Evolutionary conservation across 164 flowering plant species (phyloP), one percentile per base, ranked within the genome.

Genomic region (Aristolochia californica): DNA sequence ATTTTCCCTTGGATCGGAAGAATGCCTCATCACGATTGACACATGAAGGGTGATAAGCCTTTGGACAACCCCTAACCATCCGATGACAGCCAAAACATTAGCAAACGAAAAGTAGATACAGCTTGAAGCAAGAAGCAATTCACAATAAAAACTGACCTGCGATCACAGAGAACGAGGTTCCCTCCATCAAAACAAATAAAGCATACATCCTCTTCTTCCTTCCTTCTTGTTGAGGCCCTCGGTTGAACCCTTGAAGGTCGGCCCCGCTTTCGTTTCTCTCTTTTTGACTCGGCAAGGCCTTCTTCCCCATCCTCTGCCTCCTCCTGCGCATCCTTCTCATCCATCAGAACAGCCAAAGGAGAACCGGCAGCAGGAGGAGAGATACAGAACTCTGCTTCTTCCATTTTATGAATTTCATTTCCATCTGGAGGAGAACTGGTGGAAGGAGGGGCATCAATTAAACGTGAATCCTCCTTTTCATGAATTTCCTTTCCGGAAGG

Each of bases 131-230:
- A 17, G 18, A 38, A 22, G 24, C 12, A n/a, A 48, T 17, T 23
- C 11, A 25, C 43, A n/a, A 59, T 17, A 49, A 62, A 40, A 49
- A 70, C 66, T 48, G 65, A 93, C 99, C 94, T 73, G 44, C 95
- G 86, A 60, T 93, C 99, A 70, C 99, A 93, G 5, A 87, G 85
- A 22, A 93, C 91, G 20, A 93, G 96, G 17, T 85, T 82, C 56
- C 99, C 99, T 5, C 99, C 97, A 78, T 89, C 97, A 62, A 85
- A 88, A 74, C 99, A 91, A 13, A 88, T 88, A 54, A 88, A 91
- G 58, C 97, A 91, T 21, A 87, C 96, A 47, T 88, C 96, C 58
- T 87, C 94, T 53, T 84, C 93, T 24, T 80, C 90, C 40, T 66
- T 66, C 62, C 70, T 69, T 68, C 64, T 70, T 43, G 55, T 13